Evolutionary conservation across 1,284 basidiomycete genomes (phyloP).

Genomic region (Mycena citricolor): DNA sequence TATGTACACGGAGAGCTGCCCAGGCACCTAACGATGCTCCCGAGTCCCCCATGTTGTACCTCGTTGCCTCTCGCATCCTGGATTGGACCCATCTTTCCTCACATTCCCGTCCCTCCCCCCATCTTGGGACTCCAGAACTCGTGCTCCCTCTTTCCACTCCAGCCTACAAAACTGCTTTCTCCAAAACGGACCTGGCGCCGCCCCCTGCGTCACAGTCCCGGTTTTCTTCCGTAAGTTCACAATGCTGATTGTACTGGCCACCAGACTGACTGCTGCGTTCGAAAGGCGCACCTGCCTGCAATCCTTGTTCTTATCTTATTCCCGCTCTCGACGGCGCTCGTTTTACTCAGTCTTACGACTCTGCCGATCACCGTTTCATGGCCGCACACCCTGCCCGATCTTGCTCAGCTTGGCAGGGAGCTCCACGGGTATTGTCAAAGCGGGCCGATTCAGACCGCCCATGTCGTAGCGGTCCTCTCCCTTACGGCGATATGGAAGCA

Average conservation of each 20-base stretch:
- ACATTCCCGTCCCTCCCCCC: conserved; percentile 46
- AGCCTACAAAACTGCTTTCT: conserved; percentile 52
- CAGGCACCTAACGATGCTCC: too few species aligned
- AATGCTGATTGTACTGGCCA: too few species aligned
- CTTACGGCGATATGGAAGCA: conserved; percentile 92
- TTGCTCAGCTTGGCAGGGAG: conserved; percentile 71
- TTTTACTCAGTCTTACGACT: conserved; percentile 42
- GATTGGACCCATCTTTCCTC: conserved; percentile 49
- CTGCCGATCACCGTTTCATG: conserved; percentile 74
- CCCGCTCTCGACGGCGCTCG: conserved; percentile 53
- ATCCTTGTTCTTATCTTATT: conserved; percentile 67
- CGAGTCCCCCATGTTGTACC: conserved; percentile 46
- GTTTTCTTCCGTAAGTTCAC: conserved; percentile 49
- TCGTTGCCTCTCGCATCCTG: conserved; percentile 50
- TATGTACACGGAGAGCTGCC: too few species aligned
- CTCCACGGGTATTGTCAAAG: conserved; percentile 76
- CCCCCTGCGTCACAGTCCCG: conserved; percentile 30
- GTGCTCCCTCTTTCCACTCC: conserved; percentile 72
- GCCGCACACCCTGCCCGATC: conserved; percentile 72
- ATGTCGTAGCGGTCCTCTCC: conserved; percentile 79
- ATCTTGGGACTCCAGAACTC: conserved; percentile 49
- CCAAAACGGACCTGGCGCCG: conserved; percentile 42
- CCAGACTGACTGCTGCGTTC: too few species aligned
- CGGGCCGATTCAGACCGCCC: conserved; percentile 57
- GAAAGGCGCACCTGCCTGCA: conserved; percentile 63